Conservation (phyloP, 2,329 filamentous ascomycete species). For the Colletotrichum aenigma region DNA sequence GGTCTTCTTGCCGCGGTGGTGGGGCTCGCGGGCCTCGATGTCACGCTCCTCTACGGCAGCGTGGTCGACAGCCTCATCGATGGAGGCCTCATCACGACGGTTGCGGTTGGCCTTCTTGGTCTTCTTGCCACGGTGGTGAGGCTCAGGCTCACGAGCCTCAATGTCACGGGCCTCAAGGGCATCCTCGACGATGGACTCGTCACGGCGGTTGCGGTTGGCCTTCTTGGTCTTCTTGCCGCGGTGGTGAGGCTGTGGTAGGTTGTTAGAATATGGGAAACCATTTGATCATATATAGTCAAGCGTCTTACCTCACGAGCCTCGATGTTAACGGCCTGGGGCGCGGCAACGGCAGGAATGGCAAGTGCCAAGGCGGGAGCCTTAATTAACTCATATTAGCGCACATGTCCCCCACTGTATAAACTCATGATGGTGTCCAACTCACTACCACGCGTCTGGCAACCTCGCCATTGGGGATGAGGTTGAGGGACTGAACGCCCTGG, state of each 20-base stretch:
- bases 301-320: slow-evolving; percentile 20
- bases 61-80: neutral
- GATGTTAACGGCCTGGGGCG: slow-evolving; percentile 4
- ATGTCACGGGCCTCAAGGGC: slow-evolving; percentile 22
- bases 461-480: slow-evolving; percentile 1
- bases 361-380: slow-evolving; percentile 20
- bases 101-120: slow-evolving; percentile 17
- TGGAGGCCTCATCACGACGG: neutral
- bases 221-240: slow-evolving; percentile 17
- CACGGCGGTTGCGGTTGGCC: slow-evolving; percentile 1
- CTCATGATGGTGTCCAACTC: neutral
- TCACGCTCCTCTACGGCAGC: neutral
- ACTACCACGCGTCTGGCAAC: slow-evolving; percentile 16
- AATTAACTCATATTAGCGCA: neutral
- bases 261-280: neutral
- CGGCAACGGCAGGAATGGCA: slow-evolving; percentile 5
- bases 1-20: slow-evolving; percentile 18
- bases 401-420: neutral
- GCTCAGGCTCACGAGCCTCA: slow-evolving; percentile 18
- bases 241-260: slow-evolving; percentile 19
- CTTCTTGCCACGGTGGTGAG: slow-evolving; percentile 20
- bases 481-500: slow-evolving; percentile 12
- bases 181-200: neutral
- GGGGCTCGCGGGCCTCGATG: slow-evolving; percentile 22
- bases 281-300: neutral